Percentiles rank a stretch among this genome's conserved stretches.
These are phyloP conservation scores for Podosphaera xanthii DNA, from an alignment of 2,329 filamentous ascomycete species.

Conservation along the genomic window DNA sequence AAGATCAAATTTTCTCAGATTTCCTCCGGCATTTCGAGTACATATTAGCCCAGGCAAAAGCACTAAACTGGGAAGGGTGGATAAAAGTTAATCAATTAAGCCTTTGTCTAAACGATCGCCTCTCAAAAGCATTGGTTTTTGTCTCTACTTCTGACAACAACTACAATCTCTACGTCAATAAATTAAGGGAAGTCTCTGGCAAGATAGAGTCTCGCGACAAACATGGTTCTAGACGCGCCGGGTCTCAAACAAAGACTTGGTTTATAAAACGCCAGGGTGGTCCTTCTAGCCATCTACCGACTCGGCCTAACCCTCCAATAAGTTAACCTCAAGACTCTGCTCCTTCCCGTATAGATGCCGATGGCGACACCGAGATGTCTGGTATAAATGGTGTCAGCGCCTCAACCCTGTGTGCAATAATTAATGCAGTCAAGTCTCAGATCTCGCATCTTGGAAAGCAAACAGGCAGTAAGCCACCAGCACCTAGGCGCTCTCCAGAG, in stretches of 20 bases:
- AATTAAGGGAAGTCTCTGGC: background rate
- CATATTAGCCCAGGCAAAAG: background rate
- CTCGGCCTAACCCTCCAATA: background rate
- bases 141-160: background rate
- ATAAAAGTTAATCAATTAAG: background rate
- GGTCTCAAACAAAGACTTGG: background rate
- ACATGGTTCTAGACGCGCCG: background rate
- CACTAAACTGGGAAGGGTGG: background rate
- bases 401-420: background rate
- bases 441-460: background rate
- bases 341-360: background rate
- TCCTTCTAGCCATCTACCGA: background rate
- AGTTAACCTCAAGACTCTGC: background rate
- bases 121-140: slow-evolving; percentile 1
- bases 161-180: background rate
- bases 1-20: background rate
- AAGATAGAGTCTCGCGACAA: background rate
- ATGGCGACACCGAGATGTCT: background rate
- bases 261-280: background rate
- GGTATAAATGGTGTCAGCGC: background rate
- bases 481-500: background rate
- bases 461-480: background rate
- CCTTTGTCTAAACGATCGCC: background rate
- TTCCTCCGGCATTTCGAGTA: background rate
- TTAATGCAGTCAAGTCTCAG: background rate